phyloP scores from a whole-genome alignment of 2,329 filamentous ascomycete species.

The Penicillium sp. region DNA sequence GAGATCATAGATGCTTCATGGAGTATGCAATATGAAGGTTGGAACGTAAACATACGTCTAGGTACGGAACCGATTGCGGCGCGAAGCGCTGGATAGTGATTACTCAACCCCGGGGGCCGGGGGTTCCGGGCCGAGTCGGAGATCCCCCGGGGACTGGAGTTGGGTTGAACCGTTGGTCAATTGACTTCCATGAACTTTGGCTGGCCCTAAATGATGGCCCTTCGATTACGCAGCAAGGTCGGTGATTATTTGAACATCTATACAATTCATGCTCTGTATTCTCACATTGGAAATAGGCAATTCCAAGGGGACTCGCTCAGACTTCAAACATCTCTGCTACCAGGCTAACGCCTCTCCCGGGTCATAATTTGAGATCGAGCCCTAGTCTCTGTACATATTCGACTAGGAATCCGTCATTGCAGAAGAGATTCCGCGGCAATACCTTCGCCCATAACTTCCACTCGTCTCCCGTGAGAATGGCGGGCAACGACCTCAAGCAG shows the following conservation, averaged over 20 bases:
- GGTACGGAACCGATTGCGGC: no score
- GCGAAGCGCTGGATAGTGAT: no score
- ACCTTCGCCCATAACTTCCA: background rate
- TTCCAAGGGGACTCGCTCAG: background rate
- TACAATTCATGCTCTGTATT: background rate
- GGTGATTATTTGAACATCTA: background rate
- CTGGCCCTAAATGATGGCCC: background rate
- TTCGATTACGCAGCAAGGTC: background rate
- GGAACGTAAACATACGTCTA: background rate
- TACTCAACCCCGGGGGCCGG: background rate
- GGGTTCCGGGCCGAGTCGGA: background rate
- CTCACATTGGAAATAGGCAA: background rate
- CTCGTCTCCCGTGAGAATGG: constrained; percentile 10
- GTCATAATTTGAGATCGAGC: background rate
- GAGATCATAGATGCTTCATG: background rate
- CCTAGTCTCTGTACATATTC: background rate
- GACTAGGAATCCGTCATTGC: background rate
- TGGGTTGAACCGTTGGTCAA: background rate
- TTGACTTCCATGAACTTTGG: background rate
- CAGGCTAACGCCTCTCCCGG: background rate
- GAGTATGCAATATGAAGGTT: background rate
- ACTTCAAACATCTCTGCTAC: background rate
- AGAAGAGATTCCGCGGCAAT: background rate
- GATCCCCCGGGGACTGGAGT: background rate
- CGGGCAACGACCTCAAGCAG: constrained; percentile 10